These are phyloP conservation scores for Brettanomyces sp. DNA, from an alignment of 805 yeast genomes.

Conservation along the genomic window DNA sequence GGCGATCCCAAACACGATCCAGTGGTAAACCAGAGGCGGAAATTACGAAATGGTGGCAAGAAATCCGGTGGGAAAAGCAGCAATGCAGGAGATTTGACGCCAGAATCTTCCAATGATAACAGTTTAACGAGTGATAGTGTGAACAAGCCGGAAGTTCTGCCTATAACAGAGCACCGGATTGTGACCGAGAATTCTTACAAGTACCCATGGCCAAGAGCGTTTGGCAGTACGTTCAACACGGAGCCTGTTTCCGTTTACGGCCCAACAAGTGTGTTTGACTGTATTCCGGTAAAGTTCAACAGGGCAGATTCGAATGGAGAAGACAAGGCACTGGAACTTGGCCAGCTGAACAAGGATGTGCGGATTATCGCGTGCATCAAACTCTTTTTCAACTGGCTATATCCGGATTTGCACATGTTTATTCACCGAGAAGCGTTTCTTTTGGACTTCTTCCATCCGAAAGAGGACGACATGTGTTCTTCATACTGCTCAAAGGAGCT, in stretches of 20 bases:
- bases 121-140: too few species aligned
- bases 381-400: slow-evolving; percentile 49
- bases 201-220: slow-evolving; percentile 14
- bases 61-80: background rate
- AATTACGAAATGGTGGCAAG: too few species aligned
- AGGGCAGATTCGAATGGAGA: background rate
- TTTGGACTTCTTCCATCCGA: slow-evolving; percentile 51
- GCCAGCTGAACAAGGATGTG: slow-evolving; percentile 24
- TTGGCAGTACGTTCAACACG: slow-evolving; percentile 7
- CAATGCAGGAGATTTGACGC: background rate
- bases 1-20: background rate
- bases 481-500: slow-evolving; percentile 48
- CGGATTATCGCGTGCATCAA: slow-evolving; percentile 11
- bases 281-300: background rate
- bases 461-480: slow-evolving; percentile 24
- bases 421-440: slow-evolving; percentile 57
- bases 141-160: too few species aligned
- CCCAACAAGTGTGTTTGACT: slow-evolving; percentile 28
- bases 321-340: slow-evolving; percentile 8
- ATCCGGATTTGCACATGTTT: slow-evolving; percentile 55
- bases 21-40: background rate
- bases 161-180: background rate
- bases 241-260: slow-evolving; percentile 13
- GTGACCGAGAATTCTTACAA: background rate
- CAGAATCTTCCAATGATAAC: too few species aligned